Percentiles rank a stretch among this genome's conserved stretches.
phyloP scores from a whole-genome alignment of 1,139 yeast species.

The Taiozyma sp. region DNA sequence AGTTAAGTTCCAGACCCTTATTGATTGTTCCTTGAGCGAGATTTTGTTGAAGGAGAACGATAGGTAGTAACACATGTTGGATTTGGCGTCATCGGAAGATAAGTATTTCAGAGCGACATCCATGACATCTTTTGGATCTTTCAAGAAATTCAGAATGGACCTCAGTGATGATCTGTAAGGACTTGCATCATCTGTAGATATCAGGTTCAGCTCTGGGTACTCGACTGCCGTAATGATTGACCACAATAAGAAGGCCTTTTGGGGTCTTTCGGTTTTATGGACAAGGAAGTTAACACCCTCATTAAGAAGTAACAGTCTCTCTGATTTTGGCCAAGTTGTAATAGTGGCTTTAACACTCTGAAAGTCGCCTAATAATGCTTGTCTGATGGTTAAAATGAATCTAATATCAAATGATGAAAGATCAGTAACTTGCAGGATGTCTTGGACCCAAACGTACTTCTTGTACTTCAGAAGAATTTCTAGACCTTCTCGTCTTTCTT shows the following conservation, averaged over 20 bases:
- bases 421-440: conserved; percentile 1
- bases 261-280: neutral
- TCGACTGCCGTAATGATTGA: neutral
- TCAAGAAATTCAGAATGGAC: neutral
- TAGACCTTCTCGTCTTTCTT: conserved; percentile 1
- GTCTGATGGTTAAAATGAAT: neutral
- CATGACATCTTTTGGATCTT: conserved; percentile 4
- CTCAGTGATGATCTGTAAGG: neutral
- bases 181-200: neutral
- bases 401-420: neutral
- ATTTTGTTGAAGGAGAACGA: neutral
- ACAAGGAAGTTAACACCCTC: neutral
- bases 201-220: conserved; percentile 1
- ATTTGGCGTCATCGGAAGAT: neutral
- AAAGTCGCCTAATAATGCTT: neutral
- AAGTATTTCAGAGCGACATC: neutral
- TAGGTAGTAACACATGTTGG: conserved; percentile 1
- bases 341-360: neutral
- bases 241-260: conserved; percentile 4
- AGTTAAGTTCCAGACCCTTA: conserved; percentile 4
- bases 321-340: neutral
- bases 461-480: conserved; percentile 9
- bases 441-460: conserved; percentile 6
- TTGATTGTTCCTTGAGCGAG: neutral
- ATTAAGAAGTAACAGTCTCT: neutral